Conservation (phyloP, 2,329 filamentous ascomycete species). For the Botrytis fragariae region DNA sequence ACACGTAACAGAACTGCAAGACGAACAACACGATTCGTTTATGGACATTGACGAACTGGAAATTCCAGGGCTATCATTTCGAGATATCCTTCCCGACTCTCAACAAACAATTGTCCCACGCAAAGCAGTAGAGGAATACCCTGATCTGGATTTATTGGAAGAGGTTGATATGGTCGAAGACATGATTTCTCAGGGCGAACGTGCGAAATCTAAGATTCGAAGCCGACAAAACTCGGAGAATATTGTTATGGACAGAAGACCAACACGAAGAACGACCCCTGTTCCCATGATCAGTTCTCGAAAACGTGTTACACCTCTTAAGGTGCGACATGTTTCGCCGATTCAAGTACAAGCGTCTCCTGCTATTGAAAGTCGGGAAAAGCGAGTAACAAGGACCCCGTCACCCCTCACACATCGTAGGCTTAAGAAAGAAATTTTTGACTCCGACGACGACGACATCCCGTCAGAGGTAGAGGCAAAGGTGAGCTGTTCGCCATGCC, state of each 20-base stretch:
- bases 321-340: background rate
- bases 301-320: conserved; percentile 1
- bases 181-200: background rate
- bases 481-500: conserved; percentile 24
- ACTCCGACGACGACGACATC: conserved; percentile 38
- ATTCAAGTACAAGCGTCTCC: conserved; percentile 35
- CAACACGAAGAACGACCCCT: conserved; percentile 5
- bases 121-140: background rate
- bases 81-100: conserved; percentile 1
- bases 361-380: conserved; percentile 16
- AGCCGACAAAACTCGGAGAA: conserved; percentile 7
- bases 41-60: conserved; percentile 37
- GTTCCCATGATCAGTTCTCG: background rate
- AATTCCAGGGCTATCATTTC: conserved; percentile 5
- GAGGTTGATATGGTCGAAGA: conserved; percentile 3
- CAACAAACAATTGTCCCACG: conserved; percentile 15
- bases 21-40: conserved; percentile 30
- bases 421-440: conserved; percentile 28
- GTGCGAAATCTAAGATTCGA: background rate
- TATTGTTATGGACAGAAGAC: conserved; percentile 8
- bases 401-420: conserved; percentile 26
- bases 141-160: background rate
- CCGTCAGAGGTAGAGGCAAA: conserved; percentile 26
- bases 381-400: conserved; percentile 14
- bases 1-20: conserved; percentile 12